A percentile compares a stretch with the other conserved stretches of the same genome.
Conservation (phyloP, 148 eudicot genomes). For the Cornus controversa region DNA sequence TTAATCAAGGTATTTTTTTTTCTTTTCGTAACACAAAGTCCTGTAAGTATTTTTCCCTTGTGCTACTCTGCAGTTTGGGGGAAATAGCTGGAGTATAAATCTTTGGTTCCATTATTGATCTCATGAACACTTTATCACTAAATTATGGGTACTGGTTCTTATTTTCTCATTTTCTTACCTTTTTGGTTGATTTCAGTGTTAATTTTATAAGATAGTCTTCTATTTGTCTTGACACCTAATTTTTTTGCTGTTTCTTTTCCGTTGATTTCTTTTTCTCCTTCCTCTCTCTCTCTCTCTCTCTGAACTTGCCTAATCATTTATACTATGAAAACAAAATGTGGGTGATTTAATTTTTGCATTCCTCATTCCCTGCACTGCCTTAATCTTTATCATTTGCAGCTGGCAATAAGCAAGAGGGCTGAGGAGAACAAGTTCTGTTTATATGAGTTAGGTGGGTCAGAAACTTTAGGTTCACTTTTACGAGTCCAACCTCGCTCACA, state of each 20-base stretch:
- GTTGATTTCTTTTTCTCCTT: no score
- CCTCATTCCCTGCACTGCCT: not conserved
- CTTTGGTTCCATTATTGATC: no score
- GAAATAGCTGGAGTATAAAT: no score
- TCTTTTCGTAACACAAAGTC: no score
- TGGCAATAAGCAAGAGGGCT: conserved; percentile 76
- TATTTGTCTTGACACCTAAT: no score
- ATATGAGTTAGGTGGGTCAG: conserved; percentile 68
- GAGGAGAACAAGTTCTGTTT: conserved; percentile 65
- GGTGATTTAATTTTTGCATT: not conserved
- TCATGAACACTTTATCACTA: no score
- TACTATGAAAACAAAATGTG: not conserved
- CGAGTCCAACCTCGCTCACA: conserved; percentile 61
- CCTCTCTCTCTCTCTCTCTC: not conserved
- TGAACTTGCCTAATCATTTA: not conserved
- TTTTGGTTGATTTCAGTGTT: not conserved
- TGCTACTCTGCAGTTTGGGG: no score
- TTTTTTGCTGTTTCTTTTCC: not conserved
- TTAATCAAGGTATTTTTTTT: no score
- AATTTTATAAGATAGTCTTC: not conserved
- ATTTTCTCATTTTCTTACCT: no score
- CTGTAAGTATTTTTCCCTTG: no score
- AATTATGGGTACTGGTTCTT: no score
- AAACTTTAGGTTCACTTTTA: conserved; percentile 76
- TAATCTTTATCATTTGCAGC: conserved; percentile 37